A percentile compares a stretch with the other conserved stretches of the same genome.
Conservation (phyloP, 2,329 filamentous ascomycete genomes). For the Hysterium pulicare region DNA sequence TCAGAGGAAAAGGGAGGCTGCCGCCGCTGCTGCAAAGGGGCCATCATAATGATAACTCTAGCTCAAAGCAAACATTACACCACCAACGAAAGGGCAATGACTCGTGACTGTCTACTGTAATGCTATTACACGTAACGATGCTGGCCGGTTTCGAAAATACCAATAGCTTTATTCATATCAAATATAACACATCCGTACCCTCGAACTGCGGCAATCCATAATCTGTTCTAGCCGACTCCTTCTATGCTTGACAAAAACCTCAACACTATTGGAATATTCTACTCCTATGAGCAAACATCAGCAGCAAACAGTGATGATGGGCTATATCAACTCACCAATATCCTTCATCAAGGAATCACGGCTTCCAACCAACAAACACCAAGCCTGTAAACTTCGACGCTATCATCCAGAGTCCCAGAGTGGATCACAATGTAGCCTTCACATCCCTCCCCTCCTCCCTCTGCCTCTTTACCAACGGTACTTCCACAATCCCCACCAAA, state of each 20-base stretch:
- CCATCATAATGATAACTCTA: not conserved
- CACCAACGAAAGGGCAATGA: not conserved
- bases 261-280: too few species aligned
- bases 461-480: conserved; percentile 16
- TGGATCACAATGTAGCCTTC: conserved; percentile 12
- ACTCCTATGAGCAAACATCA: too few species aligned
- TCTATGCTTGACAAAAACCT: conserved; percentile 13
- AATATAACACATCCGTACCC: conserved; percentile 2
- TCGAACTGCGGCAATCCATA: conserved; percentile 12
- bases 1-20: conserved; percentile 70
- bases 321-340: too few species aligned
- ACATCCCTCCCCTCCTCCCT: too few species aligned
- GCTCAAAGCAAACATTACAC: not conserved
- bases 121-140: not conserved
- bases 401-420: conserved; percentile 9
- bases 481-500: conserved; percentile 17
- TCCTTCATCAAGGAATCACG: too few species aligned
- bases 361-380: too few species aligned
- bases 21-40: conserved; percentile 43
- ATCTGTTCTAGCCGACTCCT: conserved; percentile 11
- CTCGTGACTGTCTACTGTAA: not conserved
- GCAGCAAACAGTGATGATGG: too few species aligned
- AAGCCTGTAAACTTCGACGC: conserved; percentile 4
- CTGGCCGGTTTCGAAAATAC: not conserved
- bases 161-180: not conserved